Evolutionary conservation across 495 filamentous ascomycete genomes (phyloP).

Genomic region (Oidiodendron maius): DNA sequence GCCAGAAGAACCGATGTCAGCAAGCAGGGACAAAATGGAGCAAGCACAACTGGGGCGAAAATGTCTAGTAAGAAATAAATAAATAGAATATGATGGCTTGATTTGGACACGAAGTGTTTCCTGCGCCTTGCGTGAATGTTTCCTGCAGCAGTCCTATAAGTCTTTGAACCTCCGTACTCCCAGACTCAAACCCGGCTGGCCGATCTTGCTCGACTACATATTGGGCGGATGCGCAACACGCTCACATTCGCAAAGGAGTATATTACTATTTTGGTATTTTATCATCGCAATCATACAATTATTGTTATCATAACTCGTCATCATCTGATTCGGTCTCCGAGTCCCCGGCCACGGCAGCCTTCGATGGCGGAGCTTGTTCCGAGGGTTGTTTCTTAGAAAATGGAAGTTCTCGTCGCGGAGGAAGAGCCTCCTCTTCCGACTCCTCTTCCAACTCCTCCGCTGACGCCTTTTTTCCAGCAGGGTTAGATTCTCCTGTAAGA

Average conservation of each 20-base stretch:
- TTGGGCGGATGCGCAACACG: too few species aligned
- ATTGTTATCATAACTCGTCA: slow-evolving; percentile 22
- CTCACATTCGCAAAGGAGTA: too few species aligned
- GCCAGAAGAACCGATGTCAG: slow-evolving; percentile 12
- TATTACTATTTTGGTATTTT: background rate
- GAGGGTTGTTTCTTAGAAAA: slow-evolving; percentile 21
- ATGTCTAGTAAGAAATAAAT: background rate
- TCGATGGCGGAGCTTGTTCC: background rate
- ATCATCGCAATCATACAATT: background rate
- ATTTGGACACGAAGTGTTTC: too few species aligned
- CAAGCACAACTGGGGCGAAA: background rate
- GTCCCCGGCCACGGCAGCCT: slow-evolving; percentile 7
- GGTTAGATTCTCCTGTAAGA: slow-evolving; percentile 7
- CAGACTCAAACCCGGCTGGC: too few species aligned
- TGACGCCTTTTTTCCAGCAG: background rate
- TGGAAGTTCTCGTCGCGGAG: slow-evolving; percentile 24
- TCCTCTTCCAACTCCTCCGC: background rate
- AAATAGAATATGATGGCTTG: background rate
- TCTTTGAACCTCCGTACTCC: too few species aligned
- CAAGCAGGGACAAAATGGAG: slow-evolving; percentile 6
- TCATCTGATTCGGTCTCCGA: slow-evolving; percentile 25
- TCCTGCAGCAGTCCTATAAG: too few species aligned
- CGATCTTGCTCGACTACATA: too few species aligned
- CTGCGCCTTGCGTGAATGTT: too few species aligned
- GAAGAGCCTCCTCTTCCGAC: slow-evolving; percentile 5